These are phyloP conservation scores for Pichia sp. DNA, from an alignment of 1,139 yeast species.

Conservation along the genomic window DNA sequence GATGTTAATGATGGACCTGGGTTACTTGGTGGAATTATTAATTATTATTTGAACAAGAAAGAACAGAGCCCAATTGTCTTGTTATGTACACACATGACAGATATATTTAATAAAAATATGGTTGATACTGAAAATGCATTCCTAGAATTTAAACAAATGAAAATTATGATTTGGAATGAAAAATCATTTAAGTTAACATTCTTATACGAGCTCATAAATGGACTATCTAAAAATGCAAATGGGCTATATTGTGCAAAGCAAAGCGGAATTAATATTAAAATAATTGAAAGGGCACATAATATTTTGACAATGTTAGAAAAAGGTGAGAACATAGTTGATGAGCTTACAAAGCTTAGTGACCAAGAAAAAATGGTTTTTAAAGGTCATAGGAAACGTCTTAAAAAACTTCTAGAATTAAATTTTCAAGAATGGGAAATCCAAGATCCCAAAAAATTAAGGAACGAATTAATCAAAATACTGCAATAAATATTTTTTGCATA, in stretches of 20 bases:
- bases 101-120: slow-evolving; percentile 29
- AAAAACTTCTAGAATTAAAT: slow-evolving; percentile 6
- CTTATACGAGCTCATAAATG: slow-evolving; percentile 30
- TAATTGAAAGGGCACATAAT: slow-evolving; percentile 29
- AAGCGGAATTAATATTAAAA: slow-evolving; percentile 30
- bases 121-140: slow-evolving; percentile 10
- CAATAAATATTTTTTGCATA: background rate
- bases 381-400: slow-evolving; percentile 1
- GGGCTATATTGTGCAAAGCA: slow-evolving; percentile 36
- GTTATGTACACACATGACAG: slow-evolving; percentile 41
- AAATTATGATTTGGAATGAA: slow-evolving; percentile 1
- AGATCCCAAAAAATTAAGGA: slow-evolving; percentile 1
- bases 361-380: slow-evolving; percentile 1
- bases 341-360: slow-evolving; percentile 4
- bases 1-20: slow-evolving; percentile 42
- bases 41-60: slow-evolving; percentile 18
- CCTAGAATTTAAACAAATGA: slow-evolving; percentile 12
- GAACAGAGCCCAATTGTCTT: slow-evolving; percentile 30
- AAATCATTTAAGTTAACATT: slow-evolving; percentile 27
- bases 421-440: slow-evolving; percentile 9
- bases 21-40: slow-evolving; percentile 35
- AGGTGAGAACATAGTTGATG: slow-evolving; percentile 5
- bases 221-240: slow-evolving; percentile 32
- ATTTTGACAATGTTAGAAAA: slow-evolving; percentile 3
- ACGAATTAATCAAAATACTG: slow-evolving; percentile 6